Conservation (phyloP, 106 monocot genomes). For the Acorus calamus region DNA sequence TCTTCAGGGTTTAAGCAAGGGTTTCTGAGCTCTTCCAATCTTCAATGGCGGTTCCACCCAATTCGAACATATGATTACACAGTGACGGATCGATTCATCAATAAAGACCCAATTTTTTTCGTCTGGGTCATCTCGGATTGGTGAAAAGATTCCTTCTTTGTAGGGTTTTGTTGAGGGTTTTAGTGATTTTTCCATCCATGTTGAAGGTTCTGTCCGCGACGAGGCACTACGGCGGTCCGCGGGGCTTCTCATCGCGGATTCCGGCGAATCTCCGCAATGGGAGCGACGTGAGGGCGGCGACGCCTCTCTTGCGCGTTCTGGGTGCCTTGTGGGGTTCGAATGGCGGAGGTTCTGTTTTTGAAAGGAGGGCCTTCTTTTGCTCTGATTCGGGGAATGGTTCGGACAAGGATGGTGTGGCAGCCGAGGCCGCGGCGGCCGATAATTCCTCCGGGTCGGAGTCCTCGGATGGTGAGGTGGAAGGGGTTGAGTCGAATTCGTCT, state of each 20-base stretch:
- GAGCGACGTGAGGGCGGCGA: conserved; percentile 2
- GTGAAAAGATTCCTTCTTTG: no score
- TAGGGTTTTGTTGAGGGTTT: no score
- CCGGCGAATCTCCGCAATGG: not conserved
- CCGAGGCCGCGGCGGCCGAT: not conserved
- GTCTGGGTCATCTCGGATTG: no score
- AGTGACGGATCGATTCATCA: no score
- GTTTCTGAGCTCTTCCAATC: no score
- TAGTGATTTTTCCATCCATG: not conserved
- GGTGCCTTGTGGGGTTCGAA: conserved; percentile 20
- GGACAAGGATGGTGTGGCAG: conserved; percentile 15
- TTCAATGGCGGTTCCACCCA: no score
- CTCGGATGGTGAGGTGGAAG: conserved; percentile 10
- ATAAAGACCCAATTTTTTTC: no score
- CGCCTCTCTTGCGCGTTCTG: conserved; percentile 36
- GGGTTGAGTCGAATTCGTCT: conserved; percentile 23
- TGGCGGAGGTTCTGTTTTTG: not conserved
- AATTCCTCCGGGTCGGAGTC: no score
- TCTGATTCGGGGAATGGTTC: conserved; percentile 44
- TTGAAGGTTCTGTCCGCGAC: not conserved
- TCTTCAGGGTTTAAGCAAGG: no score
- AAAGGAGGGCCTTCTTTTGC: conserved; percentile 42
- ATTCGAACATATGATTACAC: no score
- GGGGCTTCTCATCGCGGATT: not conserved
- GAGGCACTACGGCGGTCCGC: not conserved